Evolutionary conservation across 2,329 filamentous ascomycete genomes (phyloP), one percentile per base, ranked within the genome.

Genomic region (Chrysoporthe austroafricana): DNA sequence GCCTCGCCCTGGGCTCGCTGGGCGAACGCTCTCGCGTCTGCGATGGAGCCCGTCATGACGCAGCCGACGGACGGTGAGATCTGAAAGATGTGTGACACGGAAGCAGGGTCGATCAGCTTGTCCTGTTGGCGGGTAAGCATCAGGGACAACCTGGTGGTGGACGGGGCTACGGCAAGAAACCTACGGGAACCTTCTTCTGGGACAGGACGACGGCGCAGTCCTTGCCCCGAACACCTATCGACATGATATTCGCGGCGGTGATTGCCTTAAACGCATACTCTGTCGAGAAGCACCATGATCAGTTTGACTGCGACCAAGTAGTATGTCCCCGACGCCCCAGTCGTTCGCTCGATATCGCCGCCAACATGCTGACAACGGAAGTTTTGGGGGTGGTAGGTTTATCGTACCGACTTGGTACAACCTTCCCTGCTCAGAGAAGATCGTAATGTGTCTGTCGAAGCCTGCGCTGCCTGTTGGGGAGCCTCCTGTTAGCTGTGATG

Each of bases 191-290:
- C 85, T 99, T 99, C 90, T 99, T 99, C 84, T 99, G 96, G 71
- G 96, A 98, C 79, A 99, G 85, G 64, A 99, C 93, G 57, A 99
- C 96, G 44, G 96, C 96, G 77, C 95, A 98, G 83, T 96, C 89
- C 87, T 99, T 99, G 81, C 96, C 96, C 78, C 94, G 88, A 74
- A 99, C 89, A 75, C 96, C 96, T 80, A 99, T 88, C 70, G 96
- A 96, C 86, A 97, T 99, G 84, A 99, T 98, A 82, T 98, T 98
- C 74, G 96, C 96, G 70, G 96, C 95, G 74, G 96, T 99, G 83
- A 99, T 99, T 69, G 96, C 96, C 86, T 99, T 99, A 90, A 99
- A 99, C 75, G 96, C 96, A 95, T 99, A 99, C 87, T 99, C 96
- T 98, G 79, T 74, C 72, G 52, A 63, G 64, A 70, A 67, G 39